Evolutionary conservation across 1,139 yeast species (phyloP).

Genomic region (Fermentozyma sake): DNA sequence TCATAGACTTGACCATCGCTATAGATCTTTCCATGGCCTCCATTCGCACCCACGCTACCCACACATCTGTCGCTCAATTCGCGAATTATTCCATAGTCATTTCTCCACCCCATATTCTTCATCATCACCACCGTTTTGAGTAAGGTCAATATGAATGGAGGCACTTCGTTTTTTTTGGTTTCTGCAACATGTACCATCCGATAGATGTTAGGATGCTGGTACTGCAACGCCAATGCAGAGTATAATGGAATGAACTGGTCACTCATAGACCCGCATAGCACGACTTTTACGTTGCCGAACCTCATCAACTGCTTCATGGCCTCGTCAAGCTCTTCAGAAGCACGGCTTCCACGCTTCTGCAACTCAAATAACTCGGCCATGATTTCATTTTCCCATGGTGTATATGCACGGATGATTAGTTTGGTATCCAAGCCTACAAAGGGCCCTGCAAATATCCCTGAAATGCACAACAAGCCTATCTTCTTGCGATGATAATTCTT

Average conservation of each 20-base stretch:
- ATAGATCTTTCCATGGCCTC: slow-evolving; percentile 29
- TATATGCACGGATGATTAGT: slow-evolving; percentile 43
- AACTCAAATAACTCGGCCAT: slow-evolving; percentile 46
- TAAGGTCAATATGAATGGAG: slow-evolving; percentile 27
- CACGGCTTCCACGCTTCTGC: slow-evolving; percentile 32
- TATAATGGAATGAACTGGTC: slow-evolving; percentile 45
- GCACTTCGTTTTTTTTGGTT: slow-evolving; percentile 21
- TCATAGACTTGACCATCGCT: slow-evolving; percentile 22
- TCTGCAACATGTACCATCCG: slow-evolving; percentile 29
- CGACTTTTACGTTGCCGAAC: slow-evolving; percentile 42
- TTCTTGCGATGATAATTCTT: slow-evolving; percentile 18
- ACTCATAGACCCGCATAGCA: slow-evolving; percentile 43
- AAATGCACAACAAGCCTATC: slow-evolving; percentile 42
- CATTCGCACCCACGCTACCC: slow-evolving; percentile 18
- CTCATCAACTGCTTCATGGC: slow-evolving; percentile 28
- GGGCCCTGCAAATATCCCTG: slow-evolving; percentile 46
- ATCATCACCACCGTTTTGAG: slow-evolving; percentile 30
- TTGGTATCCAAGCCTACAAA: slow-evolving; percentile 40
- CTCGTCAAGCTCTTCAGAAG: slow-evolving; percentile 26
- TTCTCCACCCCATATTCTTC: slow-evolving; percentile 32
- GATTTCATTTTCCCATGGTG: slow-evolving; percentile 43
- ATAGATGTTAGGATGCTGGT: slow-evolving; percentile 51
- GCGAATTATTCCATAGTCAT: slow-evolving; percentile 28
- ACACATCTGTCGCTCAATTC: slow-evolving; percentile 30
- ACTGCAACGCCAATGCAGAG: slow-evolving; percentile 41